A percentile compares a stretch with the other conserved stretches of the same genome.
These are phyloP conservation scores for Fraxinus angustifolia DNA, from an alignment of 305 asterid species.

Conservation along the genomic window DNA sequence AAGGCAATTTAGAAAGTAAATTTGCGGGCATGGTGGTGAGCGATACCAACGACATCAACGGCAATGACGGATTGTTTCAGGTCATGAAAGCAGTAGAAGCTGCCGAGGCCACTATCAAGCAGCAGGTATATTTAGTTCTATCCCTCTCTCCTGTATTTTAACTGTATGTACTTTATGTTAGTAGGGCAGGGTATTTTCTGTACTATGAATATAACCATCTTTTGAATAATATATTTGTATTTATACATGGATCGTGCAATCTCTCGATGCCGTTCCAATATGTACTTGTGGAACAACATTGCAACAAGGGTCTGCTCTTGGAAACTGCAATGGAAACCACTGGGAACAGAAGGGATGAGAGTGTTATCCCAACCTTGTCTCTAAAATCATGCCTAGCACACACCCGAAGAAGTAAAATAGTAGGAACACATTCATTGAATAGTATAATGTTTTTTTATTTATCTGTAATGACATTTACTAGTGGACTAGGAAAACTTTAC, in stretches of 20 bases:
- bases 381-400: background rate
- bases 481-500: background rate
- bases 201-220: background rate
- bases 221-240: background rate
- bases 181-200: background rate
- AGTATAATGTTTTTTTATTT: background rate
- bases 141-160: background rate
- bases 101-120: constrained; percentile 87
- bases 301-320: background rate
- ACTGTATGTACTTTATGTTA: background rate
- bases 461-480: background rate
- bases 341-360: background rate
- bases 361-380: background rate
- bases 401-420: background rate
- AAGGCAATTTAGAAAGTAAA: constrained; percentile 44
- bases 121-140: constrained; percentile 51
- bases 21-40: constrained; percentile 53
- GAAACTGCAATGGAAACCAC: background rate
- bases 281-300: background rate
- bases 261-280: background rate
- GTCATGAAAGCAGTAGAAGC: constrained; percentile 97
- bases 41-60: constrained; percentile 44
- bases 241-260: background rate
- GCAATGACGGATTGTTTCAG: constrained; percentile 76
- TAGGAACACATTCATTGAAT: background rate